Percentiles rank a stretch among this genome's conserved stretches.
These are phyloP conservation scores for Apophysomyces elegans DNA, from an alignment of 371 early-diverging fungal species.

Conservation along the genomic window DNA sequence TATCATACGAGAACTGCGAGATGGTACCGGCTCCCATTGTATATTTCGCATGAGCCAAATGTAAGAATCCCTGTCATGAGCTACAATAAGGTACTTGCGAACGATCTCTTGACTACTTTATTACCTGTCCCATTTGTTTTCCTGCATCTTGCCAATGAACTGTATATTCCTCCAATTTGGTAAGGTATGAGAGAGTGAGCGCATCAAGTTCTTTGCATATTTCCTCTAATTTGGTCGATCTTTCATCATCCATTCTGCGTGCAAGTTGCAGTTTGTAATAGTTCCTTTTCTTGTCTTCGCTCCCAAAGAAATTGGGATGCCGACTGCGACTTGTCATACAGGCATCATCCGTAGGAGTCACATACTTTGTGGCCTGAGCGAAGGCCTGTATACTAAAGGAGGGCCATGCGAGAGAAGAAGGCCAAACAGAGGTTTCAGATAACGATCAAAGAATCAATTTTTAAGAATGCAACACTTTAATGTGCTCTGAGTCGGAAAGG, in stretches of 20 bases:
- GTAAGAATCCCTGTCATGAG: constrained; percentile 39
- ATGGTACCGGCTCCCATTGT: constrained; percentile 55
- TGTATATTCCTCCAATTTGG: constrained; percentile 39
- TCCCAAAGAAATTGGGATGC: neutral
- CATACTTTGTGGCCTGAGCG: no score
- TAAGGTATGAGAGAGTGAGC: constrained; percentile 36
- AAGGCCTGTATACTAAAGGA: no score
- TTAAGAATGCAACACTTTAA: no score
- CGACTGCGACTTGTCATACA: neutral
- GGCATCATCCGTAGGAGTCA: no score
- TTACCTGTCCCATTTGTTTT: constrained; percentile 37
- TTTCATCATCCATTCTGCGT: neutral
- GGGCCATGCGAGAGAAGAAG: no score
- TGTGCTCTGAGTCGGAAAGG: no score
- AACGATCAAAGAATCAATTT: no score
- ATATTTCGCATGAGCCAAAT: constrained; percentile 60
- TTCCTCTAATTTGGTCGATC: neutral
- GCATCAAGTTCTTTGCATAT: constrained; percentile 34
- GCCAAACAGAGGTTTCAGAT: no score
- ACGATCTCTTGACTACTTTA: neutral
- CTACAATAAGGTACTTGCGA: constrained; percentile 11
- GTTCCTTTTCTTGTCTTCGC: neutral
- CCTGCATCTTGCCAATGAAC: constrained; percentile 30
- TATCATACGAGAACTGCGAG: constrained; percentile 53
- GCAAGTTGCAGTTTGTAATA: neutral